Evolutionary conservation across 2,329 filamentous ascomycete species (phyloP).

Genomic region (Pyrenochaeta sp.): DNA sequence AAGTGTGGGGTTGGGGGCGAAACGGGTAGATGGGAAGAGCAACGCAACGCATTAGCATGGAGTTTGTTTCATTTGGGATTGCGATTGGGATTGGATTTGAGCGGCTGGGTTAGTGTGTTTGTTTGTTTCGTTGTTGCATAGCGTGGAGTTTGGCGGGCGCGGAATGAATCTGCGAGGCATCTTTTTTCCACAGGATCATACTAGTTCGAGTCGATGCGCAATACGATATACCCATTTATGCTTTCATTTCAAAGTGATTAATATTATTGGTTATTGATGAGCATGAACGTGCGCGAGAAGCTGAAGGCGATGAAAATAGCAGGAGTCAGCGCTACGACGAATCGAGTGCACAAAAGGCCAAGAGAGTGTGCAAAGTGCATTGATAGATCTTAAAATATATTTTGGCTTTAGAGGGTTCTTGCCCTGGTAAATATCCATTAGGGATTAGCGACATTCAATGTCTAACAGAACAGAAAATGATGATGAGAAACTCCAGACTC

Average conservation of each 20-base stretch:
- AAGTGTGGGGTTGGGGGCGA: background rate
- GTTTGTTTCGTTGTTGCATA: background rate
- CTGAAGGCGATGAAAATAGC: too few relatives aligned
- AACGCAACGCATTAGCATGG: background rate
- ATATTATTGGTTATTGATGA: too few relatives aligned
- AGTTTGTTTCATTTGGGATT: background rate
- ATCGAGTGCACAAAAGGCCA: background rate
- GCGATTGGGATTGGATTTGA: background rate
- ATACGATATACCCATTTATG: too few relatives aligned
- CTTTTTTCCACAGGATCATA: too few relatives aligned
- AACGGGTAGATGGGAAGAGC: too few relatives aligned
- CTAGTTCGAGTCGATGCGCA: too few relatives aligned
- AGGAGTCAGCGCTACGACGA: too few relatives aligned
- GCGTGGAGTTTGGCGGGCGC: background rate
- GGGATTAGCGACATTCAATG: constrained; percentile 49
- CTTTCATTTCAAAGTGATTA: too few relatives aligned
- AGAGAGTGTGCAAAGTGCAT: background rate
- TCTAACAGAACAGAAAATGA: constrained; percentile 28
- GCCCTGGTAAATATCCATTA: constrained; percentile 24
- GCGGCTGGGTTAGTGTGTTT: background rate
- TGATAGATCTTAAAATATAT: background rate
- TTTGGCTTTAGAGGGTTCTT: constrained; percentile 1
- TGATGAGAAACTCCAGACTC: constrained; percentile 27
- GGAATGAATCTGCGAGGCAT: too few relatives aligned
- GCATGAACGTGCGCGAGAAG: too few relatives aligned